A percentile compares a stretch with the other conserved stretches of the same genome.
These are phyloP conservation scores for Houttuynia cordata DNA, from an alignment of 164 flowering plant genomes.

Conservation along the genomic window DNA sequence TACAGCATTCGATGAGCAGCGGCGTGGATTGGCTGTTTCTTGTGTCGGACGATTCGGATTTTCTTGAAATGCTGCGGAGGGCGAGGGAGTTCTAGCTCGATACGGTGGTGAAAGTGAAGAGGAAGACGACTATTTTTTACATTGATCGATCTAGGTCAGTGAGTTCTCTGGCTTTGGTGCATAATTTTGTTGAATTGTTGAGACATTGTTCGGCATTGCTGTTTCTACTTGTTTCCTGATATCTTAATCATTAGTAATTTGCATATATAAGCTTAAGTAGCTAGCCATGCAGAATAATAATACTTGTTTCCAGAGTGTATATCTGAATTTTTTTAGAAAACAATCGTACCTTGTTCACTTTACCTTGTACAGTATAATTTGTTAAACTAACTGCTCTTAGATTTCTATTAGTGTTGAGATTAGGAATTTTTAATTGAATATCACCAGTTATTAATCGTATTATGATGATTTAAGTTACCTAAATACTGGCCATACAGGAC, in stretches of 20 bases:
- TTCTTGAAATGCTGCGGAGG: conserved; percentile 60
- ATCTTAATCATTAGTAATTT: background rate
- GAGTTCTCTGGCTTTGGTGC: background rate
- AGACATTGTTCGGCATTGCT: background rate
- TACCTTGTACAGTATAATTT: background rate
- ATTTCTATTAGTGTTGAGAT: too few species aligned
- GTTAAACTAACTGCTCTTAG: background rate
- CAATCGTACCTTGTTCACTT: background rate
- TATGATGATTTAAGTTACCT: too few species aligned
- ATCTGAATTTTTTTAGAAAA: background rate
- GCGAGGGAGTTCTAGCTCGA: conserved; percentile 60
- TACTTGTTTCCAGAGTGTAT: background rate
- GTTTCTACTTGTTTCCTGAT: background rate
- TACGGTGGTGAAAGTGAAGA: conserved; percentile 44
- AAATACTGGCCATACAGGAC: too few species aligned
- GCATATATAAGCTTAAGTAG: background rate
- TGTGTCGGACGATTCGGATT: conserved; percentile 92
- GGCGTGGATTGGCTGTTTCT: conserved; percentile 86
- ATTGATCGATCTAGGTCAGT: background rate
- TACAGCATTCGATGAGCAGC: conserved; percentile 72
- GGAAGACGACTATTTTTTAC: conserved; percentile 2
- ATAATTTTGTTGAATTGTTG: background rate
- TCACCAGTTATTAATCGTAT: too few species aligned
- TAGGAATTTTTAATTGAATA: too few species aligned
- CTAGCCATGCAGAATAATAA: background rate